Evolutionary conservation across 1,284 basidiomycete species (phyloP).

Genomic region (Ceratobasidium sp.): DNA sequence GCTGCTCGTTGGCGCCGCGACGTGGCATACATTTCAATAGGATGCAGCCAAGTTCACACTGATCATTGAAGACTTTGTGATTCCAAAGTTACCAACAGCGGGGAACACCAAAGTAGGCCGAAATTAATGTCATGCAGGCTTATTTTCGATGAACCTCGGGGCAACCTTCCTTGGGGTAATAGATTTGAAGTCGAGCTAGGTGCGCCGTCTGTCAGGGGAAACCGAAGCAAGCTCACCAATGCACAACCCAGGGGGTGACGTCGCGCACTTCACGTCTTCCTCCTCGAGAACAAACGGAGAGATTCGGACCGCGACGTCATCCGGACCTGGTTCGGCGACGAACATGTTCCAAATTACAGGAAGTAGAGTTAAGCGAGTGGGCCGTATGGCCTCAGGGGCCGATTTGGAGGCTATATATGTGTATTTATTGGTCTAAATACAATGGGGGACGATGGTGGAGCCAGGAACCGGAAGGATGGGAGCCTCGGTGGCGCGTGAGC

Average conservation of each 20-base stretch:
- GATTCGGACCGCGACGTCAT: conserved; percentile 55
- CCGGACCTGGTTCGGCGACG: conserved; percentile 53
- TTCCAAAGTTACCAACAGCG: conserved; percentile 53
- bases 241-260: conserved; percentile 51
- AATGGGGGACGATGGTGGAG: too few relatives aligned
- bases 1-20: conserved; percentile 47
- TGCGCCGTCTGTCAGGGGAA: conserved; percentile 14
- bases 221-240: too few relatives aligned
- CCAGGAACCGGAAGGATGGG: too few relatives aligned
- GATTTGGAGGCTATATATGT: too few relatives aligned
- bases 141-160: conserved; percentile 54
- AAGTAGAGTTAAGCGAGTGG: too few relatives aligned
- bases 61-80: conserved; percentile 55
- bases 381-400: too few relatives aligned
- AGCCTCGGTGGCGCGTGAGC: too few relatives aligned
- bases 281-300: conserved; percentile 28
- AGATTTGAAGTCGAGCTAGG: conserved; percentile 54
- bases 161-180: conserved; percentile 55
- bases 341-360: conserved; percentile 54
- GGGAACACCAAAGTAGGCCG: conserved; percentile 39
- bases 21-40: conserved; percentile 58
- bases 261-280: conserved; percentile 54
- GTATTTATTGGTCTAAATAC: too few relatives aligned
- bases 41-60: conserved; percentile 55
- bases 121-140: conserved; percentile 27